Evolutionary conservation across 2,329 filamentous ascomycete species (phyloP).

Genomic region (Arthrobotrys musiformis): DNA sequence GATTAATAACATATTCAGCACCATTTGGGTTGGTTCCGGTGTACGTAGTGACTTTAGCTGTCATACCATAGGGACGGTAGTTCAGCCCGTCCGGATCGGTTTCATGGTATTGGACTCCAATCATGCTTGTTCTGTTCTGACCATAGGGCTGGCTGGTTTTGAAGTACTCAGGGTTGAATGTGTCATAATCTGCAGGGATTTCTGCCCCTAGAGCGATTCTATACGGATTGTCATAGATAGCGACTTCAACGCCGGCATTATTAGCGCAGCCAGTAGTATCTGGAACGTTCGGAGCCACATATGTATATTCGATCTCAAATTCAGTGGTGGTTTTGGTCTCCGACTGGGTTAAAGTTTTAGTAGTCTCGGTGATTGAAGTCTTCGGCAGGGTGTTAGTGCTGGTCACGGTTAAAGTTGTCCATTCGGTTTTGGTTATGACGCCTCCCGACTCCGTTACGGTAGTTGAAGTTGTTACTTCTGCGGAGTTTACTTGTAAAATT

Average conservation of each 20-base stretch:
- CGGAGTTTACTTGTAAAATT: background rate
- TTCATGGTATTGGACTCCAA: background rate
- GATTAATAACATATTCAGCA: constrained; percentile 5
- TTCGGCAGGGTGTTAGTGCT: background rate
- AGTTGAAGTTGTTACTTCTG: background rate
- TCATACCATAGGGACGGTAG: constrained; percentile 13
- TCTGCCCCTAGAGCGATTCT: background rate
- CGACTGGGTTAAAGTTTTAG: background rate
- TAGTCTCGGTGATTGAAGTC: background rate
- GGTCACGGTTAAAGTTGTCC: background rate
- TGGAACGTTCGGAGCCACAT: background rate
- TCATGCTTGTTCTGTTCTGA: background rate
- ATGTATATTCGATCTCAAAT: background rate
- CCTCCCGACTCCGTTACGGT: background rate
- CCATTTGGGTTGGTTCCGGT: background rate
- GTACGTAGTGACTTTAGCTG: background rate
- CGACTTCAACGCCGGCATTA: constrained; percentile 29
- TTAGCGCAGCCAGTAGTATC: background rate
- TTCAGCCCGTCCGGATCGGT: background rate
- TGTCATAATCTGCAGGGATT: background rate
- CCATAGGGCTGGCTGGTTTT: background rate
- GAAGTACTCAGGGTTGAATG: constrained; percentile 1
- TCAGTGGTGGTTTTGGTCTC: background rate
- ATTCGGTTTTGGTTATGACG: background rate
- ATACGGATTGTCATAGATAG: constrained; percentile 15